phyloP scores from a whole-genome alignment of 176 grass and related monocot genomes.

The Oryza longistaminata region DNA sequence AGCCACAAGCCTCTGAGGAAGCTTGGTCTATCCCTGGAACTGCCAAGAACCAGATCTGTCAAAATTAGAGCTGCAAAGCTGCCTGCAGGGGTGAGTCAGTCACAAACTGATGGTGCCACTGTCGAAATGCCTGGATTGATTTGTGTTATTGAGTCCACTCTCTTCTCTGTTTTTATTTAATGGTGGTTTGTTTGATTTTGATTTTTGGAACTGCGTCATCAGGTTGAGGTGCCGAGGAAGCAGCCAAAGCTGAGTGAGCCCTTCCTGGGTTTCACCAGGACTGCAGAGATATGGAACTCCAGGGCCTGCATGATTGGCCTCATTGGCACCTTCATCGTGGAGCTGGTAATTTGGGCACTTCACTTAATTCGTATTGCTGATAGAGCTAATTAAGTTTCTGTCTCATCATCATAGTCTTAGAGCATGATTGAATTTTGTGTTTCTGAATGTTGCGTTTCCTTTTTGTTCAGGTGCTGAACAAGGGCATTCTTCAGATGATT shows the following conservation, averaged over 20 bases:
- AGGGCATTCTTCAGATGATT: constrained; percentile 69
- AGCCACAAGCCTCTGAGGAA: constrained; percentile 20
- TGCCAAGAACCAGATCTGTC: constrained; percentile 15
- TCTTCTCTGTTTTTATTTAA: background rate
- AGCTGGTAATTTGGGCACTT: constrained; percentile 43
- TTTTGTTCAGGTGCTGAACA: constrained; percentile 49
- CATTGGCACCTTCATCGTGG: constrained; percentile 61
- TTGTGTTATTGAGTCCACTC: background rate
- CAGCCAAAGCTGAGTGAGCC: constrained; percentile 64
- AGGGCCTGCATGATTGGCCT: constrained; percentile 78
- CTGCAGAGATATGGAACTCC: constrained; percentile 77
- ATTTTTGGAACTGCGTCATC: constrained; percentile 9
- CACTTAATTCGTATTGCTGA: background rate
- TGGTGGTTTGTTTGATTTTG: background rate
- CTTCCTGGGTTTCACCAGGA: constrained; percentile 70
- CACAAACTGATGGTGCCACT: background rate
- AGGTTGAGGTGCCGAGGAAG: constrained; percentile 56
- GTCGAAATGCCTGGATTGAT: background rate
- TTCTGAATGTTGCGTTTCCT: background rate
- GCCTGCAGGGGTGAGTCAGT: constrained; percentile 55
- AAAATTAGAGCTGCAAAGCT: constrained; percentile 56
- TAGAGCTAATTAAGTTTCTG: background rate
- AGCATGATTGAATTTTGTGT: background rate
- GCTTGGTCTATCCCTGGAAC: constrained; percentile 1
- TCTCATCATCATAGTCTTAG: background rate